Conservation (phyloP, 2,329 filamentous ascomycete species). For the Alternaria triticina region DNA sequence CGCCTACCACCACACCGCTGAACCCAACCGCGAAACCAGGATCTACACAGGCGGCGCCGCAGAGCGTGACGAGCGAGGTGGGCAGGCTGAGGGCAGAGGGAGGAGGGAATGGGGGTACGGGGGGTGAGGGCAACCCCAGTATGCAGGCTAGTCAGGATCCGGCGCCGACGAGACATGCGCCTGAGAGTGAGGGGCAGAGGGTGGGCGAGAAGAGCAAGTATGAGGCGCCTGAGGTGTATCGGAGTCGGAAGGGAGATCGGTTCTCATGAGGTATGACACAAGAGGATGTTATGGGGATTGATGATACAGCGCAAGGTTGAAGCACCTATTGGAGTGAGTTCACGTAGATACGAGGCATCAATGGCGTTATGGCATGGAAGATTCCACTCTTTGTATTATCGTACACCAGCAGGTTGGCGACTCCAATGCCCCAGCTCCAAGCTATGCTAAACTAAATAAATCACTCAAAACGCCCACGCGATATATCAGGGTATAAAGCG, state of each 20-base stretch:
- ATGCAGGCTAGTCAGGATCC: constrained; percentile 78
- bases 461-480: constrained; percentile 28
- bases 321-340: background rate
- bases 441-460: constrained; percentile 3
- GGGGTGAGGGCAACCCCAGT: constrained; percentile 63
- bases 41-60: constrained; percentile 13
- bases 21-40: constrained; percentile 16
- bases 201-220: constrained; percentile 86
- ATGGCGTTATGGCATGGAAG: background rate
- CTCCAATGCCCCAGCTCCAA: background rate
- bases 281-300: background rate
- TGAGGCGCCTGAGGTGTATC: constrained; percentile 77
- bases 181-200: constrained; percentile 70
- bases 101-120: constrained; percentile 11
- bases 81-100: constrained; percentile 14
- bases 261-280: constrained; percentile 57
- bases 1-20: constrained; percentile 14
- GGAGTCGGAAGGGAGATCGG: constrained; percentile 82
- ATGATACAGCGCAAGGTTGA: background rate
- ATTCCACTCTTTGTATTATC: constrained; percentile 15
- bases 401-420: background rate
- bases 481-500: constrained; percentile 44
- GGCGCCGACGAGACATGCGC: constrained; percentile 83
- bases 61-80: constrained; percentile 11
- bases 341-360: background rate